Conservation (phyloP, 2,329 filamentous ascomycete genomes). For the Aureobasidium namibiae region DNA sequence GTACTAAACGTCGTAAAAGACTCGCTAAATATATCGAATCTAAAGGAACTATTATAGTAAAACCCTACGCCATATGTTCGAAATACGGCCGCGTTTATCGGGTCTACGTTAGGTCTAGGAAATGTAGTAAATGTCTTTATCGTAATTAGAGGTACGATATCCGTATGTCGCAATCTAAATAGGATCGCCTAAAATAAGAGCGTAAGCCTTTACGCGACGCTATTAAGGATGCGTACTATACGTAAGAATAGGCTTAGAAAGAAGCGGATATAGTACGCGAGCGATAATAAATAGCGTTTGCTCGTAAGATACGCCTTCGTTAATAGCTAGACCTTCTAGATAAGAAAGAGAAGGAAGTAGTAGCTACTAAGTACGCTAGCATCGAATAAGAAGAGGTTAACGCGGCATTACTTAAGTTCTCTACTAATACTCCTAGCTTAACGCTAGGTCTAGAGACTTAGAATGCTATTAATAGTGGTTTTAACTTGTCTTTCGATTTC, state of each 20-base stretch:
- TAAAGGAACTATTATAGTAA: neutral
- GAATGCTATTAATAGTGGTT: neutral
- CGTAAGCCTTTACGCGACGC: neutral
- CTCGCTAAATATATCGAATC: neutral
- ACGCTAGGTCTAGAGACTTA: neutral
- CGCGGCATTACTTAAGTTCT: neutral
- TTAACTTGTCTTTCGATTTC: neutral
- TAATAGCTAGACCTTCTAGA: neutral
- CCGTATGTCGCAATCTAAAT: neutral
- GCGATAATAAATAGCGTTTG: neutral
- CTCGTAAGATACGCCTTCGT: neutral
- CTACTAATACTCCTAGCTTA: neutral
- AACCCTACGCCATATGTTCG: neutral
- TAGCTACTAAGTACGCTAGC: neutral
- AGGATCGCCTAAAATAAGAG: neutral
- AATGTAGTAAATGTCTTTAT: neutral
- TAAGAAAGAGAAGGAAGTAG: neutral
- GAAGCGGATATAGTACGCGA: neutral
- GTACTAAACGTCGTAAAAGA: neutral
- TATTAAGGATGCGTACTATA: neutral
- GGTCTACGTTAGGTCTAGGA: neutral
- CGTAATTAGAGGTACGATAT: neutral
- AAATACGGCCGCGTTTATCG: neutral
- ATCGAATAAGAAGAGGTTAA: neutral
- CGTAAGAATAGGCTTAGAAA: neutral